A percentile compares a stretch with the other conserved stretches of the same genome.
These are phyloP conservation scores for Alternaria brassicicola DNA, from an alignment of 2,329 filamentous ascomycete species.

Conservation along the genomic window DNA sequence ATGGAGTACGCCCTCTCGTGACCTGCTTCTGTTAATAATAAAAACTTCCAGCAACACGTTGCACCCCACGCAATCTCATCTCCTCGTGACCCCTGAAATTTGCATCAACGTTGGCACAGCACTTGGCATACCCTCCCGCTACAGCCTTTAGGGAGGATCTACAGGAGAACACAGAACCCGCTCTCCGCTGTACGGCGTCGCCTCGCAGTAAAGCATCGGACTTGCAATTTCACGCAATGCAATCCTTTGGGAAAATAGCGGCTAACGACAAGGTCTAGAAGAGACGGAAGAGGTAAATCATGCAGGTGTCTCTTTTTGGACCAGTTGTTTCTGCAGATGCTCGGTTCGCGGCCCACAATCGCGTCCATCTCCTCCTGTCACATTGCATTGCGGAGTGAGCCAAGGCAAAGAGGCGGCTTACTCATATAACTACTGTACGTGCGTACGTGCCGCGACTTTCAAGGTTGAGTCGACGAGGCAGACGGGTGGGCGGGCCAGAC, in stretches of 20 bases:
- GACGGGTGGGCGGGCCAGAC: background rate
- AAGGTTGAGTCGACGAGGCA: background rate
- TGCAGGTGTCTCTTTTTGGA: background rate
- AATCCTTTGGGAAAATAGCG: background rate
- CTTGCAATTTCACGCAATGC: background rate
- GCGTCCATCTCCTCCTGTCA: slow-evolving; percentile 2
- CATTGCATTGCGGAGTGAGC: background rate
- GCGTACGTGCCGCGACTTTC: background rate
- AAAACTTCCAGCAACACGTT: background rate
- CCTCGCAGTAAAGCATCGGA: background rate
- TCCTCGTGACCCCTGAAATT: slow-evolving; percentile 4
- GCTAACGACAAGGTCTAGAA: background rate
- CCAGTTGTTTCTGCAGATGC: background rate
- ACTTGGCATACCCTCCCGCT: slow-evolving; percentile 4
- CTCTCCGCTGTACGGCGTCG: background rate
- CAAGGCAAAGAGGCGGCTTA: background rate
- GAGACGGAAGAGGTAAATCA: background rate
- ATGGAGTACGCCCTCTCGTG: background rate
- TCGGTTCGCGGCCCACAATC: slow-evolving; percentile 1
- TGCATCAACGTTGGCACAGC: slow-evolving; percentile 4
- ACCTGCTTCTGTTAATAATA: background rate
- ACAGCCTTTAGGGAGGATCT: slow-evolving; percentile 19
- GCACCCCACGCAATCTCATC: slow-evolving; percentile 1
- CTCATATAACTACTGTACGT: background rate
- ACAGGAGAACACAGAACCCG: slow-evolving; percentile 9